A percentile compares a stretch with the other conserved stretches of the same genome.
Evolutionary conservation across 805 yeast genomes (phyloP).

Genomic region (Pichia scutulata): DNA sequence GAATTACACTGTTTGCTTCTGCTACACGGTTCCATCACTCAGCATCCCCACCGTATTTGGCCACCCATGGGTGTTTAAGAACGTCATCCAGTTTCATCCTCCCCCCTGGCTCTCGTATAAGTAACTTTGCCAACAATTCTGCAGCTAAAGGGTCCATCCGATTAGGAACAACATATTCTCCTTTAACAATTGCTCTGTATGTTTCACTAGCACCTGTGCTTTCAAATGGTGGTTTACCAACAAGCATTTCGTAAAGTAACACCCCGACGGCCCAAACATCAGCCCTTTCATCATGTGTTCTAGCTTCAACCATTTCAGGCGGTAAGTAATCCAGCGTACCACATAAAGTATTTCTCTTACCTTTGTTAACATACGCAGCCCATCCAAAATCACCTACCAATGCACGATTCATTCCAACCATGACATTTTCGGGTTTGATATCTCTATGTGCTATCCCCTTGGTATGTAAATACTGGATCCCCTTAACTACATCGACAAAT

Average conservation of each 20-base stretch:
- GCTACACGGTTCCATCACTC: too few species aligned
- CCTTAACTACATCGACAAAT: constrained; percentile 50
- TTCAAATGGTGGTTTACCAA: constrained; percentile 90
- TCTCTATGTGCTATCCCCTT: constrained; percentile 86
- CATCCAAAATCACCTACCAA: constrained; percentile 88
- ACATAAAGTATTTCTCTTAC: constrained; percentile 72
- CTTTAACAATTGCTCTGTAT: constrained; percentile 68
- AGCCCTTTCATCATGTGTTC: constrained; percentile 67
- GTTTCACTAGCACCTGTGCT: constrained; percentile 70
- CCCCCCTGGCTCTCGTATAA: constrained; percentile 22
- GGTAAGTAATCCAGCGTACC: constrained; percentile 93
- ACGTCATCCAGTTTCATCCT: not conserved
- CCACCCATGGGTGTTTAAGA: not conserved
- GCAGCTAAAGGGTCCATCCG: constrained; percentile 67
- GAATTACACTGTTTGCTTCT: too few species aligned
- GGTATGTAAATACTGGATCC: constrained; percentile 67
- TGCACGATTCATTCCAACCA: constrained; percentile 56
- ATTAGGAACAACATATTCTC: constrained; percentile 68
- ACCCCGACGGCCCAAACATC: constrained; percentile 95
- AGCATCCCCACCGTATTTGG: not conserved
- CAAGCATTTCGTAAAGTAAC: constrained; percentile 74
- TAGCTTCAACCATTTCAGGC: constrained; percentile 88
- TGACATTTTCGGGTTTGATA: constrained; percentile 87
- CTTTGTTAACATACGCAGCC: constrained; percentile 56
- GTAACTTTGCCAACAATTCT: constrained; percentile 56